Base-by-base conservation (phyloP, 2,329 filamentous ascomycete species). In the Bipolaris cookei region DNA sequence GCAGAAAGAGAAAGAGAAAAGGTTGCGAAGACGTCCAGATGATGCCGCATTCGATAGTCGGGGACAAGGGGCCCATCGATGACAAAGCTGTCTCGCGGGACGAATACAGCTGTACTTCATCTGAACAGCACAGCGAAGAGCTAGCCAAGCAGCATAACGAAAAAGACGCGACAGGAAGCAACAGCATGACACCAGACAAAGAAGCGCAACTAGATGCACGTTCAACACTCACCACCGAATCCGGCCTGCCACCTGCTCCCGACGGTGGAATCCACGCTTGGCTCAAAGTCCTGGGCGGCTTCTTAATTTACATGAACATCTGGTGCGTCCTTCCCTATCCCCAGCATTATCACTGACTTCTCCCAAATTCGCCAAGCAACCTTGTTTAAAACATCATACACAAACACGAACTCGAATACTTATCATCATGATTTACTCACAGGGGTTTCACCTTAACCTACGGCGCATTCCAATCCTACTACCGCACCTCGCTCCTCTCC, bases 381-480 rank as follows among this genome's bases (percentile, higher is more conserved):
- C 14, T 25, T 1, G n/a, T 30, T 30, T 10, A 10, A 30, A 30
- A 11, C 28, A 30, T 30, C 28, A 30, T 30, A 41, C 11, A 18
- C 20, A n/a, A 44, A 52, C 60, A 49, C 7, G 8, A 30, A 30
- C 28, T 30, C 13, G 10, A 30, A 30, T 13, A 30, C 28, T 30
- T 30, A 30, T 6, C 10, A 30, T 11, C 10, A 30, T 13, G 10
- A 30, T 30, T 1, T 11, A 35, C 4, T 25, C 32, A 30, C 37
- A 76, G 77, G 78, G 78, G 78, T 10, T 78, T 79, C 52, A 76
- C 77, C 0, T 68, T 79, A 16, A 67, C 72, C 2, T 80, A 74
- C 45, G 79, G 79, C 20, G 75, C 73, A 1, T 82, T 81, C 51
- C 77, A 82, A 66, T 66, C 77, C 4, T 83, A 82, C 68, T 82